Base-by-base conservation (phyloP, 148 eudicot genomes). In the Rheum nobile region DNA sequence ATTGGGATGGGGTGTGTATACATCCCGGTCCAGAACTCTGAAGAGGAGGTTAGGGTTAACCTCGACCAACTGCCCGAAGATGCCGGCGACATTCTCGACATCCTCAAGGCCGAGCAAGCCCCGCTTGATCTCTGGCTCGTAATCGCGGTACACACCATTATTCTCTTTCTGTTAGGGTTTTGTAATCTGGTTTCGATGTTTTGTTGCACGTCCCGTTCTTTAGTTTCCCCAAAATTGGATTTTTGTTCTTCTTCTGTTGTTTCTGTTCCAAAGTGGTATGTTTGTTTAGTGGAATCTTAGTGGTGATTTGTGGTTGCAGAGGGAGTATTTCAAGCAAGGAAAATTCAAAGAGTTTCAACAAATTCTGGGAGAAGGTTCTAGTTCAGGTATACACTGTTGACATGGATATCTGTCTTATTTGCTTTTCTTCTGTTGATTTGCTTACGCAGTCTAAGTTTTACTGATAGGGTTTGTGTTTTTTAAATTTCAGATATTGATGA, bases 321-420 rank as follows among this genome's bases (percentile, higher is more conserved):
- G 99, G 85, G 97, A 92, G 82, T 96, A 96, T 71, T 96, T 96
- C 77, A 96, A 96, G 81, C 99, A 92, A 84, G 99, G 96, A 13
- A 96, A 92, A 80, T 61, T 85, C 71, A 89, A 85, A 43, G 97
- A 92, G 75, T 96, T 92, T 80, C 84, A 83, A 63, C 97, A 90
- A 78, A 96, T 92, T 81, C 82, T 96, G 76, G 94, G 85, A 77
- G 99, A 96, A 89, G 99, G 99, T 34, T 96, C 96, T 46, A 85
- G 96, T 72, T 84, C 92, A 73, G 97, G 99, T 96, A 82, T 34
- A 13, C 5, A 50, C 14, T 74, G 3, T 34, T 42, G 38, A 21
- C 31, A 41, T 59, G 17, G 42, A 44, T 73, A 55, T 73, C 3
- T 29, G 17, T 11, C 24, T n/a, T 73, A 11, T 16, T 17, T 9